Percentiles rank a stretch among this genome's conserved stretches.
These are phyloP conservation scores for Spizellomyces punctatus DNA, from an alignment of 192 early-diverging fungal genomes.

Conservation along the genomic window DNA sequence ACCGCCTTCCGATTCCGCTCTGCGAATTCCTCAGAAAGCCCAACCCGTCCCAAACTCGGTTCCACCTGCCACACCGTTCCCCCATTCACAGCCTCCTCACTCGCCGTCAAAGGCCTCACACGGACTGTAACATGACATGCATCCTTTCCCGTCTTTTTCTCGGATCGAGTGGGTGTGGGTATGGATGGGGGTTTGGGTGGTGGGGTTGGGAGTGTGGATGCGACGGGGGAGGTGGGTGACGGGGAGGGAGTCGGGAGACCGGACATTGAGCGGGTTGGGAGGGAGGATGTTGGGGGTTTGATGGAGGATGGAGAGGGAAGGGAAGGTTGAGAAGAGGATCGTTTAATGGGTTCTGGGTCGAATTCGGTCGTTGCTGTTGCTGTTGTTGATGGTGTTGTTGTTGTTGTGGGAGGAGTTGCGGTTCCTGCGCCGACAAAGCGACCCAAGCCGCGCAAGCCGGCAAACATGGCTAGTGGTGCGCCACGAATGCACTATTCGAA, in stretches of 20 bases:
- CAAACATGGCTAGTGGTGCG: no score
- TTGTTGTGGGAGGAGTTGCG: no score
- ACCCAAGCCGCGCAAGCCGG: no score
- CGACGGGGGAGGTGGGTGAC: neutral
- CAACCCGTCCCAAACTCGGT: neutral
- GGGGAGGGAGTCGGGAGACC: neutral
- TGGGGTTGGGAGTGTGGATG: neutral
- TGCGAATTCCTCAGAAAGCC: slow-evolving; percentile 16
- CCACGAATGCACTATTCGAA: no score
- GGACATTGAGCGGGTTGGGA: neutral
- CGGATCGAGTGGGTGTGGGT: neutral
- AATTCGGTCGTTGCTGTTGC: no score
- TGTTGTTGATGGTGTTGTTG: no score
- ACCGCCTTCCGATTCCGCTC: slow-evolving; percentile 10
- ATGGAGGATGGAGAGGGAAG: no score
- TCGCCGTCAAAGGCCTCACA: slow-evolving; percentile 17
- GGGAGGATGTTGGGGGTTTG: no score
- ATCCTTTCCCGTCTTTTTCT: neutral
- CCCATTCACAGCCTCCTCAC: neutral
- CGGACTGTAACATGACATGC: slow-evolving; percentile 23
- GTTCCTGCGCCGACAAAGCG: no score
- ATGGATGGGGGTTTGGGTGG: neutral
- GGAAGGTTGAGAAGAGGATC: no score
- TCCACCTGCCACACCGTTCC: slow-evolving; percentile 19
- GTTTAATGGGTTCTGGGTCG: no score